Evolutionary conservation across 73 alveolate species (phyloP).

Genomic region (Stentor coeruleus): DNA sequence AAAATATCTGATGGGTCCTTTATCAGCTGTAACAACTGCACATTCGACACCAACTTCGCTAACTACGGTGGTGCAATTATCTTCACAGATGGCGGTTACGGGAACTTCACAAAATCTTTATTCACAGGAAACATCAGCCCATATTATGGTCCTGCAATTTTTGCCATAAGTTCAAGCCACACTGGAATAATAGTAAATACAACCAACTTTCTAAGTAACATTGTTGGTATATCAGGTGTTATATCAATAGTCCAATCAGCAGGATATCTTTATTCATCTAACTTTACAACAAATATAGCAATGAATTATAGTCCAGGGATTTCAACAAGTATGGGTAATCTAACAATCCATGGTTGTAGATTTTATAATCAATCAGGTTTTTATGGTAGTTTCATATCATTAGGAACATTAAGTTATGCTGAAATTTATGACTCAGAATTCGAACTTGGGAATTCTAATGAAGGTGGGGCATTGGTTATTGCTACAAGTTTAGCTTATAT

Average conservation of each 20-base stretch:
- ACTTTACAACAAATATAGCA: not conserved
- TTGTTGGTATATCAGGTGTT: not conserved
- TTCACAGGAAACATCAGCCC: not conserved
- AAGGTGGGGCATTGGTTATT: not conserved
- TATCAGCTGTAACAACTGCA: not conserved
- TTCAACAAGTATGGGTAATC: not conserved
- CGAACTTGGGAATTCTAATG: not conserved
- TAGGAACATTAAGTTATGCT: not conserved
- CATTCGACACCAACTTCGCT: not conserved
- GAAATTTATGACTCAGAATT: not conserved
- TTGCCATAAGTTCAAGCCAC: not conserved
- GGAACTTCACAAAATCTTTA: not conserved
- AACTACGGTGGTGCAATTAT: not conserved
- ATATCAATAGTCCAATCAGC: not conserved
- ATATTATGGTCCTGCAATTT: not conserved
- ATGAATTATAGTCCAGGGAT: not conserved
- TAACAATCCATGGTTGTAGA: not conserved
- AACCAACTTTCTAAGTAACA: not conserved
- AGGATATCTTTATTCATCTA: not conserved
- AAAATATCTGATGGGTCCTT: not conserved
- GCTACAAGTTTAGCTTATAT: not conserved
- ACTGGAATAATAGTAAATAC: no score
- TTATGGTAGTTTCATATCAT: not conserved
- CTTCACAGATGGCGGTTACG: not conserved
- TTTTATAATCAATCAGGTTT: not conserved